phyloP scores from a whole-genome alignment of 2,329 filamentous ascomycete genomes.

The Arthrobotrys sinensis region DNA sequence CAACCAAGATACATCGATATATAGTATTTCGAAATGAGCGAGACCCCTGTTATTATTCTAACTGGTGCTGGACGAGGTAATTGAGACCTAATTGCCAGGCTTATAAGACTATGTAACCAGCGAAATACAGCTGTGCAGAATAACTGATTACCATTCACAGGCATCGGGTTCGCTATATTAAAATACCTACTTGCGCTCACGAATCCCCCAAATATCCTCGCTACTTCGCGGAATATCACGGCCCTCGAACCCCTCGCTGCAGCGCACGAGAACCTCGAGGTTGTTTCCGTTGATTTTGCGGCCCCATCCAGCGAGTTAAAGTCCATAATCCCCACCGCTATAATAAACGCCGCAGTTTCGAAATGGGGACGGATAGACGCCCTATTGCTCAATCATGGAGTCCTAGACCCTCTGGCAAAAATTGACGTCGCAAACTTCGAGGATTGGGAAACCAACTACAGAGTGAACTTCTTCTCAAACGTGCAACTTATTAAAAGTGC shows the following conservation, averaged over 20 bases:
- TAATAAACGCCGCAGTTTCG: conserved; percentile 77
- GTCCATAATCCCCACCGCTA: conserved; percentile 69
- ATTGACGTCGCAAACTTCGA: conserved; percentile 78
- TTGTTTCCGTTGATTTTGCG: conserved; percentile 74
- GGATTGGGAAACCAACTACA: conserved; percentile 82
- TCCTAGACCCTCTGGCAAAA: conserved; percentile 80
- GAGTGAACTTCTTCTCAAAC: conserved; percentile 88
- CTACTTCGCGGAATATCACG: conserved; percentile 73
- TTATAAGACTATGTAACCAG: not conserved
- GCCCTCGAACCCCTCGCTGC: conserved; percentile 73
- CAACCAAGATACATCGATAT: not conserved
- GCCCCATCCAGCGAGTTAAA: conserved; percentile 63
- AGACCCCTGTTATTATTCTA: conserved; percentile 70
- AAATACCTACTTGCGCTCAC: conserved; percentile 74
- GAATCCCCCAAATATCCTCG: conserved; percentile 73
- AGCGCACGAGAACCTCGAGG: conserved; percentile 72
- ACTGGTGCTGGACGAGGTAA: conserved; percentile 77
- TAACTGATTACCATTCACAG: conserved; percentile 65
- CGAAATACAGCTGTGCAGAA: not conserved
- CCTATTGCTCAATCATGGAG: conserved; percentile 89
- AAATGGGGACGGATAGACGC: conserved; percentile 83
- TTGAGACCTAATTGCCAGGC: conserved; percentile 3
- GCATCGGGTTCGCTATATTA: conserved; percentile 75
- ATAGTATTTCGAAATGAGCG: conserved; percentile 29
- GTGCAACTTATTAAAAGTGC: conserved; percentile 83